phyloP scores from a whole-genome alignment of 1,284 basidiomycete species.

The Malassezia caprae region DNA sequence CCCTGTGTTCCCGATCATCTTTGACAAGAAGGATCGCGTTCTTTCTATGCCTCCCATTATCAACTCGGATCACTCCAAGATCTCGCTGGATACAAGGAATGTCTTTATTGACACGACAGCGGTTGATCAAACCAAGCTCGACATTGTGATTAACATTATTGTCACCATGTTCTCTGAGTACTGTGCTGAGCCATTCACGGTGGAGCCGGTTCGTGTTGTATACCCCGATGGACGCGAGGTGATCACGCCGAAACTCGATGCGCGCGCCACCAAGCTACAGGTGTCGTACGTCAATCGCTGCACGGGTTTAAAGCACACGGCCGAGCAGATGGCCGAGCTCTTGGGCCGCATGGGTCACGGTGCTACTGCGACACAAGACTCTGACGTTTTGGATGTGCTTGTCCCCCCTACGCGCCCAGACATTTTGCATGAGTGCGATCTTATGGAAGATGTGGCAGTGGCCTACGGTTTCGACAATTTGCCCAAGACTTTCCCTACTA shows the following conservation, averaged over 20 bases:
- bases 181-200: constrained; percentile 70
- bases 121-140: constrained; percentile 92
- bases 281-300: constrained; percentile 90
- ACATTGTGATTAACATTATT: constrained; percentile 87
- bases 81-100: constrained; percentile 83
- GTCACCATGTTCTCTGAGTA: constrained; percentile 97
- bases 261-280: constrained; percentile 63
- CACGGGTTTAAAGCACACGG: constrained; percentile 66
- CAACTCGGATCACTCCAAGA: constrained; percentile 65
- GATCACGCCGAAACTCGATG: constrained; percentile 71
- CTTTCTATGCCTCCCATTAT: constrained; percentile 90
- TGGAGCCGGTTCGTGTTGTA: constrained; percentile 42
- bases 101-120: constrained; percentile 95
- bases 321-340: constrained; percentile 58
- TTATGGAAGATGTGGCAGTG: constrained; percentile 96
- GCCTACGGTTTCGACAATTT: constrained; percentile 97
- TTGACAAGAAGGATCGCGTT: constrained; percentile 74
- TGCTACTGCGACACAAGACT: constrained; percentile 18
- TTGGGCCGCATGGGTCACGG: constrained; percentile 62
- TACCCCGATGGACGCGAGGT: constrained; percentile 56
- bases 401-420: constrained; percentile 88
- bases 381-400: constrained; percentile 63
- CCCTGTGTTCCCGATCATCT: constrained; percentile 94
- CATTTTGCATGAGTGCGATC: constrained; percentile 93
- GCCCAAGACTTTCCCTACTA: constrained; percentile 77